Conservation (phyloP, 2,329 filamentous ascomycete genomes). For the Stagonosporopsis rhizophila region DNA sequence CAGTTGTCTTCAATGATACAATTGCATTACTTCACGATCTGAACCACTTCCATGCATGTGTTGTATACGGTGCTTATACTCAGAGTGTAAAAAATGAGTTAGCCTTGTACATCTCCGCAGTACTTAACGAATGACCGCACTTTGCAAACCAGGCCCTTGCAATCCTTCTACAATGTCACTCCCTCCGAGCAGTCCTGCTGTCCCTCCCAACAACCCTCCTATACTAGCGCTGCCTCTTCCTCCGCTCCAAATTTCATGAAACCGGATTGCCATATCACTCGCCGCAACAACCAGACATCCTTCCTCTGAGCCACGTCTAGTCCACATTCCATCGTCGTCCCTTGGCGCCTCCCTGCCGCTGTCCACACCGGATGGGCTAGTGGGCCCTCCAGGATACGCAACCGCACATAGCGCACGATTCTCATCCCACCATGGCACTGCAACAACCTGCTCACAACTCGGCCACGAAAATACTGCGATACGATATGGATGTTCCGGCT, state of each 20-base stretch:
- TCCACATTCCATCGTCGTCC: conserved; percentile 62
- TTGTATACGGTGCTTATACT: neutral
- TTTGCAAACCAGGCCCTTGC: conserved; percentile 79
- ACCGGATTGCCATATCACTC: conserved; percentile 91
- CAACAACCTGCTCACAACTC: conserved; percentile 82
- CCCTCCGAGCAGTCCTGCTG: conserved; percentile 68
- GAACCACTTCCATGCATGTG: conserved; percentile 4
- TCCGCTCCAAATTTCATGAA: conserved; percentile 91
- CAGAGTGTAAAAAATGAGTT: neutral
- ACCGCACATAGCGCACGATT: conserved; percentile 87
- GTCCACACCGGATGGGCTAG: conserved; percentile 21
- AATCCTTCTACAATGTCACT: conserved; percentile 85
- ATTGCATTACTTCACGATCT: conserved; percentile 45
- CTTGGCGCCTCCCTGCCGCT: conserved; percentile 35
- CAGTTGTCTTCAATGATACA: conserved; percentile 48
- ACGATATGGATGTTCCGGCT: conserved; percentile 86
- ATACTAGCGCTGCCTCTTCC: conserved; percentile 54
- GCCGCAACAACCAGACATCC: conserved; percentile 90
- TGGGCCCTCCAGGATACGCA: conserved; percentile 74
- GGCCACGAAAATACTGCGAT: conserved; percentile 97
- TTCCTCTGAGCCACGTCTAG: conserved; percentile 67
- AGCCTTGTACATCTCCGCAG: neutral
- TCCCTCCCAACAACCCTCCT: conserved; percentile 57
- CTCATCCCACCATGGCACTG: conserved; percentile 82
- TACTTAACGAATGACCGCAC: conserved; percentile 49